A percentile compares a stretch with the other conserved stretches of the same genome.
Conservation (phyloP, 2,329 filamentous ascomycete species). For the Aspergillus ruber region DNA sequence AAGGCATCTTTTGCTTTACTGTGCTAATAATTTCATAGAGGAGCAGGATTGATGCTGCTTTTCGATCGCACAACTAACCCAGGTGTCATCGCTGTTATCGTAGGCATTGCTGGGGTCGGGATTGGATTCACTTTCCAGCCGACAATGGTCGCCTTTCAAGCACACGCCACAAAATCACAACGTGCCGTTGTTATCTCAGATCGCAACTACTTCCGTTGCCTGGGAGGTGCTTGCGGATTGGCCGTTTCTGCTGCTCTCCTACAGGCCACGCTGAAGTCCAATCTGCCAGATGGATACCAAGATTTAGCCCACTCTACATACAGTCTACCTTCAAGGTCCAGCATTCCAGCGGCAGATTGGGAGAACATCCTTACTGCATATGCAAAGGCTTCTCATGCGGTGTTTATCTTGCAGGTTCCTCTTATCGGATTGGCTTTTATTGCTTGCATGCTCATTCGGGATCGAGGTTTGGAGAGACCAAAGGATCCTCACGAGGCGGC, state of each 20-base stretch:
- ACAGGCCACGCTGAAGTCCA: slow-evolving; percentile 29
- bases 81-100: slow-evolving; percentile 46
- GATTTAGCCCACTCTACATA: slow-evolving; percentile 38
- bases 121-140: slow-evolving; percentile 50
- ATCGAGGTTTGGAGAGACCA: slow-evolving; percentile 40
- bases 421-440: slow-evolving; percentile 48
- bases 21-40: slow-evolving; percentile 22
- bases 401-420: slow-evolving; percentile 53
- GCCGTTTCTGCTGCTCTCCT: slow-evolving; percentile 52
- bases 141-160: slow-evolving; percentile 52
- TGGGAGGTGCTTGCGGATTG: slow-evolving; percentile 54
- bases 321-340: slow-evolving; percentile 22
- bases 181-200: slow-evolving; percentile 58
- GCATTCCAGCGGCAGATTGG: slow-evolving; percentile 28
- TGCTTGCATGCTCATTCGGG: slow-evolving; percentile 47
- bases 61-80: slow-evolving; percentile 42
- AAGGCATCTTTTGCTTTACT: too few relatives aligned
- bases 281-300: slow-evolving; percentile 34
- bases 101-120: slow-evolving; percentile 48
- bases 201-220: slow-evolving; percentile 56
- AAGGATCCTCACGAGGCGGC: slow-evolving; percentile 25
- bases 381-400: slow-evolving; percentile 47
- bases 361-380: slow-evolving; percentile 45
- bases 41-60: slow-evolving; percentile 47
- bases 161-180: slow-evolving; percentile 51